A percentile compares a stretch with the other conserved stretches of the same genome.
These are phyloP conservation scores for Trichoderma atroviride DNA, from an alignment of 2,329 filamentous ascomycete genomes.

Conservation along the genomic window DNA sequence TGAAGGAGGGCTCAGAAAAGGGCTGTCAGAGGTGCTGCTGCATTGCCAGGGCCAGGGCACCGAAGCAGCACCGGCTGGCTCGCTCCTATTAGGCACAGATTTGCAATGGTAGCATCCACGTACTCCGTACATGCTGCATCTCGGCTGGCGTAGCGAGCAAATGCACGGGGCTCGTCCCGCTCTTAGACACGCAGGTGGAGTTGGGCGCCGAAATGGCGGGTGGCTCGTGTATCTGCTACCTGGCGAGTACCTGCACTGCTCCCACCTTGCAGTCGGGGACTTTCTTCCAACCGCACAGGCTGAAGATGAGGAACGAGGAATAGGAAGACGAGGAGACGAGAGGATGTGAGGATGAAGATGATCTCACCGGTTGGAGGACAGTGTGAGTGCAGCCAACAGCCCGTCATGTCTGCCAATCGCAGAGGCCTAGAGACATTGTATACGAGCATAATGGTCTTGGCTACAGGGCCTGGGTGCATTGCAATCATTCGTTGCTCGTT, in stretches of 20 bases:
- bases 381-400: not conserved
- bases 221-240: not conserved
- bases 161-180: constrained; percentile 20
- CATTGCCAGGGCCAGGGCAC: not conserved
- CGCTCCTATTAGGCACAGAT: not conserved
- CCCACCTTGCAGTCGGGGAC: not conserved
- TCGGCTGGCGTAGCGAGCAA: constrained; percentile 1
- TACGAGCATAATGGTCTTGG: not conserved
- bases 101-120: not conserved
- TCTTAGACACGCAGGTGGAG: constrained; percentile 14
- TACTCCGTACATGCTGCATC: constrained; percentile 3
- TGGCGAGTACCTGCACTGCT: not conserved
- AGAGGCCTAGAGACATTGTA: constrained; percentile 1
- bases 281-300: not conserved
- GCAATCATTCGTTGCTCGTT: not conserved
- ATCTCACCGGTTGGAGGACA: not conserved
- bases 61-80: not conserved
- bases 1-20: not conserved
- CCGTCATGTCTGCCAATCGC: constrained; percentile 1
- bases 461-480: not conserved
- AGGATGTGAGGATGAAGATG: not conserved
- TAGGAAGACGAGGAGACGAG: not conserved
- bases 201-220: constrained; percentile 4
- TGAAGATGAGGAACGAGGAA: not conserved
- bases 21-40: not conserved